Conservation (phyloP, 2,329 filamentous ascomycete genomes). For the Leptographium wingfieldii region DNA sequence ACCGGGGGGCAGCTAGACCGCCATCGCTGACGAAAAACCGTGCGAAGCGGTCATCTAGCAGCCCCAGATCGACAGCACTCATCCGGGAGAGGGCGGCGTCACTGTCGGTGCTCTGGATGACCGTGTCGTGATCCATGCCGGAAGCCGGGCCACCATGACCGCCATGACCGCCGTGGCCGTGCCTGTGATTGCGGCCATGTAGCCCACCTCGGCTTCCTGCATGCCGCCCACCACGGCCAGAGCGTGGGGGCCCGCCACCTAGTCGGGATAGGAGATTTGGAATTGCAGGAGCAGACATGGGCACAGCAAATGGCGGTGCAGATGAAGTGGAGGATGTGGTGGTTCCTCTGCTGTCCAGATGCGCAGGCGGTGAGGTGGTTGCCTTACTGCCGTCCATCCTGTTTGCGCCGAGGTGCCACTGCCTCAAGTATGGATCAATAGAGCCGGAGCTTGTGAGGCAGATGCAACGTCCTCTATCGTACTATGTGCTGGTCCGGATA, state of each 20-base stretch:
- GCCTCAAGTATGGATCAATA: neutral
- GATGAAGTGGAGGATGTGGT: neutral
- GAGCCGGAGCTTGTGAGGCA: neutral
- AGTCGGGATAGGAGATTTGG: conserved; percentile 59
- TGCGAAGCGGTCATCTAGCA: conserved; percentile 73
- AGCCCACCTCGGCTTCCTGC: conserved; percentile 7
- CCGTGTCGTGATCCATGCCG: conserved; percentile 47
- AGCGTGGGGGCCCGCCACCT: conserved; percentile 18
- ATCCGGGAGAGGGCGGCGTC: conserved; percentile 82
- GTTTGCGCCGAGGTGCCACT: neutral
- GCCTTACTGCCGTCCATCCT: neutral
- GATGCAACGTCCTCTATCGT: neutral
- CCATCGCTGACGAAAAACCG: conserved; percentile 45
- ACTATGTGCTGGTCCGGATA: neutral
- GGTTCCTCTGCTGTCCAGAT: neutral
- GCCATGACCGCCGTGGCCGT: neutral
- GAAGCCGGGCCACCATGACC: conserved; percentile 21
- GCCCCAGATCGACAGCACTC: conserved; percentile 77
- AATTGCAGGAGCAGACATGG: conserved; percentile 62
- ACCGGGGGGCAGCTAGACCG: conserved; percentile 44
- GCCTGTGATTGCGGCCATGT: conserved; percentile 7
- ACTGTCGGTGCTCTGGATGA: conserved; percentile 79
- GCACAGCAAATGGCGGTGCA: neutral
- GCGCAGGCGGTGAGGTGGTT: neutral
- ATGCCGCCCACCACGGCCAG: conserved; percentile 22